Percentiles rank a stretch among this genome's conserved stretches.
phyloP scores from a whole-genome alignment of 345 rosid species.

The Capsella bursapastoris region DNA sequence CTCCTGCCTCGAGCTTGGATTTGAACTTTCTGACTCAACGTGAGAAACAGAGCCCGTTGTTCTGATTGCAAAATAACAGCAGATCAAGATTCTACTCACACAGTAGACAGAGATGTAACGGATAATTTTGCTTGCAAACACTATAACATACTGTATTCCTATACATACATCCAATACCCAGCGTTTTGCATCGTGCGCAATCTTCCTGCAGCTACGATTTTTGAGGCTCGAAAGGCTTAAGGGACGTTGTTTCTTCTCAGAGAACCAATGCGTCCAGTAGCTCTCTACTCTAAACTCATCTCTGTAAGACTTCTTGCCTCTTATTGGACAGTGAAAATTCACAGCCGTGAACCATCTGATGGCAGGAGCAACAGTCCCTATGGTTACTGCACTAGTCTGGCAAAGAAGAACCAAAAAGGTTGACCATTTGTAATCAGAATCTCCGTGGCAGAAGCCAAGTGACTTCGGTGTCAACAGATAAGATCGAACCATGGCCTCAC shows the following conservation, averaged over 20 bases:
- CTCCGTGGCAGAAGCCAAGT: constrained; percentile 66
- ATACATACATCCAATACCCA: constrained; percentile 54
- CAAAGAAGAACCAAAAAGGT: constrained; percentile 54
- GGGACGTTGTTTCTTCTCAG: constrained; percentile 74
- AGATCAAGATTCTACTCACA: constrained; percentile 47
- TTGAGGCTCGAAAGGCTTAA: constrained; percentile 41
- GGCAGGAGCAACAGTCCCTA: constrained; percentile 76
- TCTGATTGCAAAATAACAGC: constrained; percentile 29
- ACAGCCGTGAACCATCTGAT: constrained; percentile 78
- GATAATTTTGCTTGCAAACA: constrained; percentile 65
- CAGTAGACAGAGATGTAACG: constrained; percentile 59
- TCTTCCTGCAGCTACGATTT: constrained; percentile 56
- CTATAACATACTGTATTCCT: constrained; percentile 62
- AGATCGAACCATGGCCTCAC: constrained; percentile 68
- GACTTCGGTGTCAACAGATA: constrained; percentile 57
- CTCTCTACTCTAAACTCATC: constrained; percentile 58
- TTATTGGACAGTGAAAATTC: constrained; percentile 65
- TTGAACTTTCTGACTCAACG: constrained; percentile 49
- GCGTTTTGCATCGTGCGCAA: constrained; percentile 44
- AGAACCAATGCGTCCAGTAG: constrained; percentile 68
- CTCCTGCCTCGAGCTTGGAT: constrained; percentile 46
- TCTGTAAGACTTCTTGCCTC: constrained; percentile 41
- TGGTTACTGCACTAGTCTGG: constrained; percentile 64
- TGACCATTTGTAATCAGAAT: constrained; percentile 88
- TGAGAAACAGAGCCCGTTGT: constrained; percentile 38